Evolutionary conservation across 106 monocot genomes (phyloP).

Genomic region (Dendrobium huoshanense): DNA sequence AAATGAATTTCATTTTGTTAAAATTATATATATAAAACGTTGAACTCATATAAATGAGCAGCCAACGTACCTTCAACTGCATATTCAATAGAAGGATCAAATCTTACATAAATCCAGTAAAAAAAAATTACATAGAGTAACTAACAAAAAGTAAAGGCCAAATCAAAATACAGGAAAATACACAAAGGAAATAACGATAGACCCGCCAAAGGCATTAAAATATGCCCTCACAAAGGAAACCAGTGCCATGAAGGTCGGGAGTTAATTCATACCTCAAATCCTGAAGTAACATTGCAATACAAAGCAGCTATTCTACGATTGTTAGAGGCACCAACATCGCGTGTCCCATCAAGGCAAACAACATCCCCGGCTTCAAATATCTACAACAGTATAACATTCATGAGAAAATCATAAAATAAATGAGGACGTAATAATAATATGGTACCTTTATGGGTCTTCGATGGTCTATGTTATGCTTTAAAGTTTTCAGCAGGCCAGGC

Average conservation of each 20-base stretch:
- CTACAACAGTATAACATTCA: constrained; percentile 24
- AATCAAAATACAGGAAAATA: neutral
- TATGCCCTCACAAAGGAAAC: neutral
- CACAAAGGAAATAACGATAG: neutral
- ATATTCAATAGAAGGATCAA: no score
- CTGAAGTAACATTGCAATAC: constrained; percentile 65
- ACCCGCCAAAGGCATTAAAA: neutral
- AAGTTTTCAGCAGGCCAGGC: constrained; percentile 69
- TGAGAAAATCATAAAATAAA: neutral
- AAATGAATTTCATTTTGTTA: no score
- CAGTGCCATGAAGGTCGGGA: neutral
- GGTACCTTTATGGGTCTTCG: constrained; percentile 83
- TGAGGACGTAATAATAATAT: neutral
- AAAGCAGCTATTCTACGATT: constrained; percentile 74
- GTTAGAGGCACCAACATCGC: constrained; percentile 91
- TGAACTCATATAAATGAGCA: no score
- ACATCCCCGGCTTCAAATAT: constrained; percentile 99
- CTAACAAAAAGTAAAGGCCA: no score
- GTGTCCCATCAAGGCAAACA: constrained; percentile 39
- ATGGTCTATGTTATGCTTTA: constrained; percentile 84
- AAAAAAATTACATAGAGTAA: no score
- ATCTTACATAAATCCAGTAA: no score
- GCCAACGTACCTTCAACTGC: no score
- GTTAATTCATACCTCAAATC: constrained; percentile 60
- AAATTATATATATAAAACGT: no score